phyloP scores from a whole-genome alignment of 306 rosid species.

The Dryas octopetala region DNA sequence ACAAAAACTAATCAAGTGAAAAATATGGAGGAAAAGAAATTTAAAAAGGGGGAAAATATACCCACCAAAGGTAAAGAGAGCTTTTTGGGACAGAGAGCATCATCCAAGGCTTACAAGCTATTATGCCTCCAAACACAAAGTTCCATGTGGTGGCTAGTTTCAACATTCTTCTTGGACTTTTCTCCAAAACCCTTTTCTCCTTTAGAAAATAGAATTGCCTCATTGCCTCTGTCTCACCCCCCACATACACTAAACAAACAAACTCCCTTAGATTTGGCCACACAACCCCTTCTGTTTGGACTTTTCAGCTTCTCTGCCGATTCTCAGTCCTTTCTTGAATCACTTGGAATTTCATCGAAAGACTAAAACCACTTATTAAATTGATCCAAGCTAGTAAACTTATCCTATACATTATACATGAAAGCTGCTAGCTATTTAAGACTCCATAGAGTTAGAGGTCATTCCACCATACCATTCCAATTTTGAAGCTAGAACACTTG shows the following conservation, averaged over 20 bases:
- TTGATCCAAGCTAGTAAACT: too few relatives aligned
- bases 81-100: slow-evolving; percentile 50
- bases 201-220: slow-evolving; percentile 41
- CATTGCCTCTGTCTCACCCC: slow-evolving; percentile 28
- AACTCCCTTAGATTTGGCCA: slow-evolving; percentile 61
- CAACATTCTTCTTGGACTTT: slow-evolving; percentile 73
- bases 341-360: slow-evolving; percentile 47
- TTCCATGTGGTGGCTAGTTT: slow-evolving; percentile 68
- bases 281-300: slow-evolving; percentile 67
- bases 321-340: slow-evolving; percentile 49
- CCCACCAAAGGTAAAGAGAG: too few relatives aligned
- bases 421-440: too few relatives aligned
- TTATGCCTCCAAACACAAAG: slow-evolving; percentile 82
- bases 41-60: too few relatives aligned
- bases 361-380: slow-evolving; percentile 9
- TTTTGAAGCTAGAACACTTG: not conserved
- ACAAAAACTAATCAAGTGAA: not conserved
- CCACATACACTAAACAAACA: slow-evolving; percentile 32
- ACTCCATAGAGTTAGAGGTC: too few relatives aligned
- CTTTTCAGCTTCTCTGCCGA: slow-evolving; percentile 57
- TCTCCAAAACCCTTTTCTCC: slow-evolving; percentile 46
- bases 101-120: slow-evolving; percentile 27
- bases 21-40: not conserved
- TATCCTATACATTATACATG: too few relatives aligned
- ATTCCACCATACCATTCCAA: too few relatives aligned